Conservation (phyloP, 495 filamentous ascomycete species). For the Geopyxis carbonaria region DNA sequence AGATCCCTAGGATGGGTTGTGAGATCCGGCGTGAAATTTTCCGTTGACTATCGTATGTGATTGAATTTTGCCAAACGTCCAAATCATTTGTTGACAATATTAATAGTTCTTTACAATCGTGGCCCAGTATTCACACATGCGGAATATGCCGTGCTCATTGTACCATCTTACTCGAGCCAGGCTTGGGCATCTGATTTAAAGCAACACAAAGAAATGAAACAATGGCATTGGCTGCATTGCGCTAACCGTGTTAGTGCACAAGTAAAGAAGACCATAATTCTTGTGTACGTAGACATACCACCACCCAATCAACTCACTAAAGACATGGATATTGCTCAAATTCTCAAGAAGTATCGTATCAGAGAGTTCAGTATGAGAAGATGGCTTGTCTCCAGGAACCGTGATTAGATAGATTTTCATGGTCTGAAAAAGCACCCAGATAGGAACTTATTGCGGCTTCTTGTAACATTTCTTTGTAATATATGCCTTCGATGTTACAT, state of each 20-base stretch:
- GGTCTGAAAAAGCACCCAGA: too few species aligned
- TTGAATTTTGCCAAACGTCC: background rate
- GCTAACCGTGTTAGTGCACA: constrained; percentile 80
- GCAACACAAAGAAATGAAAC: constrained; percentile 33
- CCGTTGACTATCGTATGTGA: constrained; percentile 53
- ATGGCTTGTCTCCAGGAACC: constrained; percentile 67
- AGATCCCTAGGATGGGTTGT: constrained; percentile 94
- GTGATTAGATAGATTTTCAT: too few species aligned
- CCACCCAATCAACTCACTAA: constrained; percentile 44
- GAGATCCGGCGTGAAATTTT: constrained; percentile 85
- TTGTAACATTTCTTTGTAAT: too few species aligned
- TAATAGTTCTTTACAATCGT: constrained; percentile 63
- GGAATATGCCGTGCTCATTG: constrained; percentile 69
- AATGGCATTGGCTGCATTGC: constrained; percentile 86
- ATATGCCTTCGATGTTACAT: too few species aligned
- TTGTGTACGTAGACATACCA: constrained; percentile 84
- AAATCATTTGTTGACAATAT: background rate
- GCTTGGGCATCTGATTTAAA: constrained; percentile 42
- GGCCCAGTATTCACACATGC: constrained; percentile 89
- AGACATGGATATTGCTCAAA: too few species aligned
- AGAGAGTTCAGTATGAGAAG: constrained; percentile 66
- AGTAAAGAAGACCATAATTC: constrained; percentile 70
- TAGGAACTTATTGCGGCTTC: too few species aligned
- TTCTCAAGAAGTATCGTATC: constrained; percentile 57
- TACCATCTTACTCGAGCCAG: constrained; percentile 62